A percentile compares a stretch with the other conserved stretches of the same genome.
phyloP scores from a whole-genome alignment of 2,329 filamentous ascomycete species.

The Apiospora aurea region DNA sequence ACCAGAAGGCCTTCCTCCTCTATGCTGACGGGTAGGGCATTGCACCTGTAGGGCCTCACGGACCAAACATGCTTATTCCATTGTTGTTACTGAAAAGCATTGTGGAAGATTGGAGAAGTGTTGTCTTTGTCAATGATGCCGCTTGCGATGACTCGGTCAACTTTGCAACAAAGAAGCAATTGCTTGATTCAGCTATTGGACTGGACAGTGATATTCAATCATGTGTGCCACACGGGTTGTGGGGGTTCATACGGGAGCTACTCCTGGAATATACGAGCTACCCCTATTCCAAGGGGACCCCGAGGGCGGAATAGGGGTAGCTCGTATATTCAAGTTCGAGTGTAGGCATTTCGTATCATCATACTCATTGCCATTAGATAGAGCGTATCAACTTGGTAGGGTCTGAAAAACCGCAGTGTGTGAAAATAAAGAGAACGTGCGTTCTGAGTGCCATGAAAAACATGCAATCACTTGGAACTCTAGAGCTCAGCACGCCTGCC shows the following conservation, averaged over 20 bases:
- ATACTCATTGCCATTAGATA: not conserved
- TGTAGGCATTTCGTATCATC: not conserved
- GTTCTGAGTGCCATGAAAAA: not conserved
- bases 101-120: not conserved
- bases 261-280: not conserved
- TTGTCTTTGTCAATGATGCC: not conserved
- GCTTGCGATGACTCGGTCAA: not conserved
- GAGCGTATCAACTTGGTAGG: not conserved
- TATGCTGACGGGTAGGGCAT: no score
- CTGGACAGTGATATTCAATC: not conserved
- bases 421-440: not conserved
- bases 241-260: no score
- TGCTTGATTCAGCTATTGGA: not conserved
- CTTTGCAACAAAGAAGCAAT: not conserved
- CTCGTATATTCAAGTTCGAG: not conserved
- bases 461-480: not conserved
- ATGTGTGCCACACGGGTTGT: not conserved
- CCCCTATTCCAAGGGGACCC: not conserved
- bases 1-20: not conserved
- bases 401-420: no score
- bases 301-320: not conserved
- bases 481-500: not conserved
- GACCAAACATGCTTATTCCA: not conserved
- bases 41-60: not conserved
- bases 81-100: conserved; percentile 1